Evolutionary conservation across 2,329 filamentous ascomycete genomes (phyloP), one percentile per base, ranked within the genome.

Genomic region (Colletotrichum sp.): DNA sequence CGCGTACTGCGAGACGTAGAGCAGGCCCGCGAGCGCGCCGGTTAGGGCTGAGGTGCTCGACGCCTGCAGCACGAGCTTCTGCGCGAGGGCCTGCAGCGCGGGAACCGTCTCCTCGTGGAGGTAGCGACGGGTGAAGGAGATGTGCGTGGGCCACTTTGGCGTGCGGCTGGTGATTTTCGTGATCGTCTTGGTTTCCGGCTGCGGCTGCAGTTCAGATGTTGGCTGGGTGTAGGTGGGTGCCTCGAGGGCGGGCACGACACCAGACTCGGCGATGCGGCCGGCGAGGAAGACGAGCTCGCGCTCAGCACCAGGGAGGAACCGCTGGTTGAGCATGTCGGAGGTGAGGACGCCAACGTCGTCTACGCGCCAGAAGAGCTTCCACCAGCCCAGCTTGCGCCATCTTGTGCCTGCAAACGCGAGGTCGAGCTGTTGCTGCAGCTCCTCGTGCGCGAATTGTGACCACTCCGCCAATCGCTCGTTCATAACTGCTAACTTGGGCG

Each of bases 331-430:
- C 76, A 98, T 93, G 79, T 97, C 94, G 1, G 92, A 92, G 4
- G 94, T 93, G 71, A 98, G 92, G 90, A 96, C 94, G 4, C 92
- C 92, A 13, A 98, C 95, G 80, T 98, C 96, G 82, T 99, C 96
- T 28, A 97, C 96, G 24, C 95, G 92, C 96, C 96, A 98, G 82
- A 98, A 96, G 0, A 99, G 90, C 83, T 98, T 98, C 94, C 95
- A 98, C 96, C 96, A 99, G 18, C 93, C 90, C 6, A 98, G 88
- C 78, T 94, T 93, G 30, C 92, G 91, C 96, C 96, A 98, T 52
- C 92, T 89, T 21, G 87, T 89, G n/a, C 94, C 92, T 0, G 90
- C 88, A 80, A 98, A 96, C 0, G 95, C 96, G 60, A 92, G 86
- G 78, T 96, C 94, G 3, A 98, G 91, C 79, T 96, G 91, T 67